phyloP scores from a whole-genome alignment of 495 filamentous ascomycete species.

The Mycothermus thermophilus region DNA sequence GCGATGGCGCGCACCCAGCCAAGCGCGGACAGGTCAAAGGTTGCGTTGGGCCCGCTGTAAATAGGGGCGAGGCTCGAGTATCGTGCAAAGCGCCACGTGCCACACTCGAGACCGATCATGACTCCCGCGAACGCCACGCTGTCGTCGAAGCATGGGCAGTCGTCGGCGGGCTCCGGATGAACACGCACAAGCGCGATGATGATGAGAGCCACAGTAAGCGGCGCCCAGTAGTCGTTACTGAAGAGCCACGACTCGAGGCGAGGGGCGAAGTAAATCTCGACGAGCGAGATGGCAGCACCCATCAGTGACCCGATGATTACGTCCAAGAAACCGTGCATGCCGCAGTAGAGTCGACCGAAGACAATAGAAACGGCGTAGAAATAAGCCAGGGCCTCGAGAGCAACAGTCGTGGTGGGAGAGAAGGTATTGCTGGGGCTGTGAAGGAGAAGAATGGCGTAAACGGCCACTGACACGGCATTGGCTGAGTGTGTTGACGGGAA shows the following conservation, averaged over 20 bases:
- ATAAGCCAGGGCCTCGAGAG: constrained; percentile 54
- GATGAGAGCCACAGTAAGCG: constrained; percentile 44
- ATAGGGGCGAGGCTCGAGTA: constrained; percentile 41
- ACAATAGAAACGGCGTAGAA: constrained; percentile 83
- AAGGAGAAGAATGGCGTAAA: constrained; percentile 63
- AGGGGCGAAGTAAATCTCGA: constrained; percentile 60
- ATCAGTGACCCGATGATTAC: constrained; percentile 64
- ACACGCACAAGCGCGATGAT: constrained; percentile 68
- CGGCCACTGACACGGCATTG: constrained; percentile 86
- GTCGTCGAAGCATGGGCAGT: constrained; percentile 96
- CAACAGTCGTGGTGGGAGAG: constrained; percentile 34
- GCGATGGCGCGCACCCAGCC: constrained; percentile 43
- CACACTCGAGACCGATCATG: constrained; percentile 63
- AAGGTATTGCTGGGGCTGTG: constrained; percentile 41
- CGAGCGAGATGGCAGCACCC: constrained; percentile 48
- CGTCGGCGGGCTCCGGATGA: constrained; percentile 90
- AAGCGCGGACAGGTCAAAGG: constrained; percentile 45
- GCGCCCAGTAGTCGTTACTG: constrained; percentile 39
- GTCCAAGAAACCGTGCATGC: constrained; percentile 96
- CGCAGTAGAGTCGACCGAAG: constrained; percentile 83
- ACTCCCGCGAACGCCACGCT: constrained; percentile 87
- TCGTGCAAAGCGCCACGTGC: constrained; percentile 63
- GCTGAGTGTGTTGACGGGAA: constrained; percentile 96
- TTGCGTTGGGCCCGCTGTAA: constrained; percentile 32
- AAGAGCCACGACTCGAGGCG: constrained; percentile 53